Percentiles rank a stretch among this genome's conserved stretches.
phyloP scores from a whole-genome alignment of 805 yeast species.

The Wickerhamiella lipophila region DNA sequence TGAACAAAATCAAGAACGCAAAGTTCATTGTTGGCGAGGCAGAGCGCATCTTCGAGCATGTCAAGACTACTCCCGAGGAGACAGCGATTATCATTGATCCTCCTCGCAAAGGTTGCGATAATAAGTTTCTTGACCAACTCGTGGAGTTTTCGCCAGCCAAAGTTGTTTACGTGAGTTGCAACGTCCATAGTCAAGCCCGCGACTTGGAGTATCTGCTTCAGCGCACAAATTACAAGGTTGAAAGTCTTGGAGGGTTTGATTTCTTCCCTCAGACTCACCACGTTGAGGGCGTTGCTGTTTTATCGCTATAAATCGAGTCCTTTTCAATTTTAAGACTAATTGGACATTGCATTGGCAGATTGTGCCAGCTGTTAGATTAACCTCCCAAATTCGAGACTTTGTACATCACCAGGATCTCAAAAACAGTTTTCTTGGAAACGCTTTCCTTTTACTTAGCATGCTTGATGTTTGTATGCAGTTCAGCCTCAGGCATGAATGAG shows the following conservation, averaged over 20 bases:
- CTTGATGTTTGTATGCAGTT: too few species aligned
- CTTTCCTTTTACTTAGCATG: too few species aligned
- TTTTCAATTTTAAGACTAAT: neutral
- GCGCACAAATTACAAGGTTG: constrained; percentile 47
- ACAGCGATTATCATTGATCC: constrained; percentile 93
- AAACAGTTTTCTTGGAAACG: too few species aligned
- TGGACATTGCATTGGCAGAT: neutral
- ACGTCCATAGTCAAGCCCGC: constrained; percentile 94
- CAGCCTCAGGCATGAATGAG: too few species aligned
- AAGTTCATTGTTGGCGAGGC: constrained; percentile 85
- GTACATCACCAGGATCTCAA: too few species aligned
- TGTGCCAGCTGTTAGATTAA: neutral
- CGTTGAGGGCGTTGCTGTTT: constrained; percentile 76
- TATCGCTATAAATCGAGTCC: constrained; percentile 21
- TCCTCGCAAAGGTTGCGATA: constrained; percentile 94
- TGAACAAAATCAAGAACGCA: constrained; percentile 66
- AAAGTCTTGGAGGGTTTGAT: constrained; percentile 85
- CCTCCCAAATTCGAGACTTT: neutral
- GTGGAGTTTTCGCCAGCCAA: constrained; percentile 71
- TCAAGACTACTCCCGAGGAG: constrained; percentile 47
- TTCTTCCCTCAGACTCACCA: constrained; percentile 94
- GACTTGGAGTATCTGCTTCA: constrained; percentile 79
- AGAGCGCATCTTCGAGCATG: constrained; percentile 66
- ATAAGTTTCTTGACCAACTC: constrained; percentile 70
- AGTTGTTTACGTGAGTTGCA: constrained; percentile 91